A percentile compares a stretch with the other conserved stretches of the same genome.
phyloP scores from a whole-genome alignment of 2,329 filamentous ascomycete species.

The Tolypocladium tundrense region DNA sequence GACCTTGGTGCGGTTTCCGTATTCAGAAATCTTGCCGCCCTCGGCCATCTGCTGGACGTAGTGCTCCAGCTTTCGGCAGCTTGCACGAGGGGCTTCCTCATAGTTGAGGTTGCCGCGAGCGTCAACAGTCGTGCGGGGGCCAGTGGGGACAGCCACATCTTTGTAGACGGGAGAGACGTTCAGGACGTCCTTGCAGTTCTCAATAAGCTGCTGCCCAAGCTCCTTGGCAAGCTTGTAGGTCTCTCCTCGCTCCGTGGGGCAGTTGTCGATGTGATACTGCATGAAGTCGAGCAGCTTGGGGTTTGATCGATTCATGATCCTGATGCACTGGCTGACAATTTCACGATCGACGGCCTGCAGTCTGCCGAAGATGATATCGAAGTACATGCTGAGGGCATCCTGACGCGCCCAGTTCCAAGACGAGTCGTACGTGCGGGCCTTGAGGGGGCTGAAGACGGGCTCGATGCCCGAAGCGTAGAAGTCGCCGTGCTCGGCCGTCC shows the following conservation, averaged over 20 bases:
- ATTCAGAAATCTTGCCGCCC: constrained; percentile 96
- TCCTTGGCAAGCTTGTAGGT: constrained; percentile 97
- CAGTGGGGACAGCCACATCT: constrained; percentile 87
- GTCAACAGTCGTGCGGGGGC: constrained; percentile 86
- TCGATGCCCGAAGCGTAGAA: constrained; percentile 93
- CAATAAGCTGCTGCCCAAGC: constrained; percentile 84
- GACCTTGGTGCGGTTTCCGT: constrained; percentile 95
- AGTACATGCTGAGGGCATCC: constrained; percentile 97
- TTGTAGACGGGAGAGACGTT: constrained; percentile 82
- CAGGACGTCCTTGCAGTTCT: constrained; percentile 93
- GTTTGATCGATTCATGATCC: constrained; percentile 98
- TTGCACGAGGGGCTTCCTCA: constrained; percentile 74
- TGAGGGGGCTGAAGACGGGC: constrained; percentile 84
- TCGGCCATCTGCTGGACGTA: constrained; percentile 99
- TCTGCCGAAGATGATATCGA: constrained; percentile 95
- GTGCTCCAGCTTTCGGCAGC: constrained; percentile 93
- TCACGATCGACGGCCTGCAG: constrained; percentile 90
- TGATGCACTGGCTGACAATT: constrained; percentile 96
- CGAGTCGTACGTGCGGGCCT: constrained; percentile 93
- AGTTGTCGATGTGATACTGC: constrained; percentile 99
- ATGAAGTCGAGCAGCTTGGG: constrained; percentile 94
- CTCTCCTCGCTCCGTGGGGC: constrained; percentile 90
- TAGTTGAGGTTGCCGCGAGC: constrained; percentile 88
- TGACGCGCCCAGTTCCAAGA: constrained; percentile 99
- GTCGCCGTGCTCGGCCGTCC: constrained; percentile 91